phyloP scores from a whole-genome alignment of 2,329 filamentous ascomycete species.

The Septoria linicola region DNA sequence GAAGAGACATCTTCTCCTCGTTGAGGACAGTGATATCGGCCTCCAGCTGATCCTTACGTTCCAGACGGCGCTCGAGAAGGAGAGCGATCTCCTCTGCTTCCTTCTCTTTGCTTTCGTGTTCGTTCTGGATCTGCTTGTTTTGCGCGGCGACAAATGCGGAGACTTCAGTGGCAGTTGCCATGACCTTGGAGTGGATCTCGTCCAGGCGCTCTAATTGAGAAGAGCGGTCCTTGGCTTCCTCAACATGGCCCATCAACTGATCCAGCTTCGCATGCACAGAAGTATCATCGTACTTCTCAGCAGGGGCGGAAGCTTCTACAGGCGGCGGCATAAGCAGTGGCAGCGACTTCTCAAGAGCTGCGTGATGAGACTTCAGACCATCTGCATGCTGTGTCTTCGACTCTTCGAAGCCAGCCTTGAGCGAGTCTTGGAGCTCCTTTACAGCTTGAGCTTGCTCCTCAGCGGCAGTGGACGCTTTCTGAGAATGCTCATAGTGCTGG shows the following conservation, averaged over 20 bases:
- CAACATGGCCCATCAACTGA: conserved; percentile 61
- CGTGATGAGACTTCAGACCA: conserved; percentile 41
- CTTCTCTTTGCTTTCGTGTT: conserved; percentile 75
- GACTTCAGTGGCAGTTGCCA: conserved; percentile 79
- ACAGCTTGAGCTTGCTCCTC: conserved; percentile 44
- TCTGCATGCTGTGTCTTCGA: conserved; percentile 38
- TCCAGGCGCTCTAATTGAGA: conserved; percentile 79
- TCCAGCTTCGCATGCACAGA: conserved; percentile 47
- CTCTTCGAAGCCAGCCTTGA: conserved; percentile 45
- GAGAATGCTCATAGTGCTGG: conserved; percentile 86
- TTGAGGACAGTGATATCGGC: conserved; percentile 48
- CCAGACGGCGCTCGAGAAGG: conserved; percentile 72
- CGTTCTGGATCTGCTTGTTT: conserved; percentile 70
- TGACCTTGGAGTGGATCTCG: conserved; percentile 83
- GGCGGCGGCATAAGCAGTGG: conserved; percentile 49
- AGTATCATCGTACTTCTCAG: conserved; percentile 66
- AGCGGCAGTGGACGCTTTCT: conserved; percentile 49
- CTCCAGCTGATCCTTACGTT: conserved; percentile 62
- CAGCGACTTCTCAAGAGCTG: conserved; percentile 44
- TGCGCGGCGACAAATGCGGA: conserved; percentile 77
- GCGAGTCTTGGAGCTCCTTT: conserved; percentile 45
- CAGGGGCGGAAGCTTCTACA: conserved; percentile 35
- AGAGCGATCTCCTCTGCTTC: conserved; percentile 76
- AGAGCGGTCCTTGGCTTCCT: conserved; percentile 67
- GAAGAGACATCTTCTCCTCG: conserved; percentile 48